Conservation (phyloP, 345 rosid genomes). For the Eucalyptus shirleyi region DNA sequence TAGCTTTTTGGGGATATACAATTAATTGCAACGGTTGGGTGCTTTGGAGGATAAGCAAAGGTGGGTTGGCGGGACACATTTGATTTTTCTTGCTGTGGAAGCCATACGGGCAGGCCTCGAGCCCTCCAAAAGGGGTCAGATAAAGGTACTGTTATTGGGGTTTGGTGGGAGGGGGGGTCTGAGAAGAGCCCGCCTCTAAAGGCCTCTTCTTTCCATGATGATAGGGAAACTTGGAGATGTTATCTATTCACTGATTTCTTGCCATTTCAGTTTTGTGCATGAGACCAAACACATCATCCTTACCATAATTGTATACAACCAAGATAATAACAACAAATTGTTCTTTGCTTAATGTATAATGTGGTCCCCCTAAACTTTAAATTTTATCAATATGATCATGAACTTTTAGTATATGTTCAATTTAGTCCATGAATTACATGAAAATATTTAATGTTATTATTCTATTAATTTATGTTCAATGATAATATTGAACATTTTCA, state of each 20-base stretch:
- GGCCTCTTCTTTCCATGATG: slow-evolving; percentile 14
- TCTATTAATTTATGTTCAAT: no score
- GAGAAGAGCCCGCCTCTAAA: slow-evolving; percentile 1
- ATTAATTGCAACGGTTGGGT: slow-evolving; percentile 39
- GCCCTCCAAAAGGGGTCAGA: not conserved
- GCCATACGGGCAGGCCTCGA: not conserved
- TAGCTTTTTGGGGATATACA: not conserved
- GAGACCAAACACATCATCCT: not conserved
- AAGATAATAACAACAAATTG: no score
- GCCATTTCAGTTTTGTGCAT: not conserved
- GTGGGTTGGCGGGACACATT: slow-evolving; percentile 9
- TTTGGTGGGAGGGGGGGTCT: not conserved
- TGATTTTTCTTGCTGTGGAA: slow-evolving; percentile 53
- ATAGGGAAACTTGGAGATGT: slow-evolving; percentile 28
- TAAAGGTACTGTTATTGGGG: not conserved
- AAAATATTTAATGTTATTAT: no score
- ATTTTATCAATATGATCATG: no score
- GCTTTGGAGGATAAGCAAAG: slow-evolving; percentile 93
- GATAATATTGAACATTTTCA: no score
- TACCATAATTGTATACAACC: not conserved
- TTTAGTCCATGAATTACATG: no score
- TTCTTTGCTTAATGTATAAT: no score
- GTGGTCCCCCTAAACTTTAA: no score
- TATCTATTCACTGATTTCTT: not conserved
- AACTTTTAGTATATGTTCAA: no score